Evolutionary conservation across 495 filamentous ascomycete species (phyloP), one percentile per base, ranked within the genome.

Genomic region (Podospora pseudocomata): DNA sequence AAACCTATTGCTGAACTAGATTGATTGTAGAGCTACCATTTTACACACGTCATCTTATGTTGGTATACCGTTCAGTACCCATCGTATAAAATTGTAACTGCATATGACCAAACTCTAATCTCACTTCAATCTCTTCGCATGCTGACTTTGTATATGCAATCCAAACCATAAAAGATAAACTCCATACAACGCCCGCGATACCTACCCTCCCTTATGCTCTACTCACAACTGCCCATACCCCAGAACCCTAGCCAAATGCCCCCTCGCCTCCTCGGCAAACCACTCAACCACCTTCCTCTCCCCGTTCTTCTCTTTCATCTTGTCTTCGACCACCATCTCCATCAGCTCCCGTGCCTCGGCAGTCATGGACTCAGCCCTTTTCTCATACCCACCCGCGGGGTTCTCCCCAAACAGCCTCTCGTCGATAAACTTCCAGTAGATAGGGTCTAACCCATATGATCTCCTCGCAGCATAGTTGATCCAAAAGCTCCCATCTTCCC

Each of bases 401-500:
- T 77, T 73, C 62, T 65, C 19, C 13, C 72, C 72, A 64, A 76
- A 76, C 65, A 72, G 71, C 26, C 60, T 60, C 57, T 70, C 63
- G 30, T 75, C 73, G n/a, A 75, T 19, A 60, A 67, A 72, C 59
- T 69, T 69, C 70, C 73, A 75, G 60, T 62, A 72, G 19, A 71
- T 54, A 9, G 68, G 53, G 61, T 76, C 76, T 65, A 77, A 76
- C 30, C 70, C 75, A 67, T 69, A 76, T 63, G 73, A 74, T 28
- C 67, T 69, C 20, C 73, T 64, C 9, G 73, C 72, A 13, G 73
- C 75, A 34, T 73, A 75, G 61, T 71, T 75, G 18, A 76, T 64
- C 75, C 73, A 77, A 64, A 75, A 78, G 7, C 64, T 67, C n/a
- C 76, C 74, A 13, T 68, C 71, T 28, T 79, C 67, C 75, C 75